phyloP scores from a whole-genome alignment of 2,329 filamentous ascomycete species.

The Tolypocladium guangdongense region DNA sequence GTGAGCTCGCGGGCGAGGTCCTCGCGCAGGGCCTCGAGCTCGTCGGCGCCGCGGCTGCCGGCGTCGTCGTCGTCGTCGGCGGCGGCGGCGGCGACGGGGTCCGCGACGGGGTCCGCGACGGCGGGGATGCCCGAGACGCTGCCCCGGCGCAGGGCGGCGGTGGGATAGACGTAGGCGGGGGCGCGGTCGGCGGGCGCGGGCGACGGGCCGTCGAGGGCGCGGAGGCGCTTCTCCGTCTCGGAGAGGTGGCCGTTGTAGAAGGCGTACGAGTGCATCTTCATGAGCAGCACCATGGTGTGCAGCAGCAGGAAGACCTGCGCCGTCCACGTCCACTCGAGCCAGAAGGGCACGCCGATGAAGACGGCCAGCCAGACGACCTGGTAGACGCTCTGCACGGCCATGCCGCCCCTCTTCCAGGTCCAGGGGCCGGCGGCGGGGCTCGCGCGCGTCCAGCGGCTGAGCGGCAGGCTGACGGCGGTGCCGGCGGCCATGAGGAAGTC shows the following conservation, averaged over 20 bases:
- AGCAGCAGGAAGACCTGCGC: conserved; percentile 90
- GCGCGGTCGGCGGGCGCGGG: conserved; percentile 41
- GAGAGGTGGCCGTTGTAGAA: conserved; percentile 97
- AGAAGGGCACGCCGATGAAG: conserved; percentile 80
- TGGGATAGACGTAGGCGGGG: conserved; percentile 68
- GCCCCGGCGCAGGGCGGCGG: conserved; percentile 36
- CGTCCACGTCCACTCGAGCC: conserved; percentile 90
- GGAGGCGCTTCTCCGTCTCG: conserved; percentile 72
- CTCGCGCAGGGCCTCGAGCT: conserved; percentile 63
- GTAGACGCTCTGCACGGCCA: conserved; percentile 71
- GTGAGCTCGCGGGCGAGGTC: conserved; percentile 85
- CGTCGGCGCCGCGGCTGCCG: conserved; percentile 23
- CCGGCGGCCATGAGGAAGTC: conserved; percentile 77
- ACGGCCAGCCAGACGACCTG: conserved; percentile 68
- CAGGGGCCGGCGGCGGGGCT: conserved; percentile 39
- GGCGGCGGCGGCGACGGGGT: background rate
- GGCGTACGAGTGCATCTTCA: conserved; percentile 99
- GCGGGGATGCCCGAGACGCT: conserved; percentile 26
- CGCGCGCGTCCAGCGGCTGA: conserved; percentile 58
- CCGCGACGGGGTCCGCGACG: conserved; percentile 2
- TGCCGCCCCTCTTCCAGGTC: conserved; percentile 69
- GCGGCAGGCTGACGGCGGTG: conserved; percentile 58
- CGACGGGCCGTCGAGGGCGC: conserved; percentile 65
- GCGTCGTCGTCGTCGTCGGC: conserved; percentile 14
- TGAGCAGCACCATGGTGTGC: conserved; percentile 81